A percentile compares a stretch with the other conserved stretches of the same genome.
Conservation (phyloP, 2,329 filamentous ascomycete genomes). For the Mycosphaerella sp. region DNA sequence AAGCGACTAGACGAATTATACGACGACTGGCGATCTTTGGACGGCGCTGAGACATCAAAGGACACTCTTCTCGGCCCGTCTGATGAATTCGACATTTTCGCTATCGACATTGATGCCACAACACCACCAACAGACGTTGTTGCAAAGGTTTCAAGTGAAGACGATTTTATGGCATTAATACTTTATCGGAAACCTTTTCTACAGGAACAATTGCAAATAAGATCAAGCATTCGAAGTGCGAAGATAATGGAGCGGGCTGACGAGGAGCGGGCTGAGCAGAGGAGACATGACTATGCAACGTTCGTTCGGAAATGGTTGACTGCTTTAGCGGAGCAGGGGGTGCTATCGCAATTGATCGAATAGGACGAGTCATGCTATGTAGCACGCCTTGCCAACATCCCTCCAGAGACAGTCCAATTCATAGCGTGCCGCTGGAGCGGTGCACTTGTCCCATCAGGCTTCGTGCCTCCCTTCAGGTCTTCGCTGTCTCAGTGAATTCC, state of each 20-base stretch:
- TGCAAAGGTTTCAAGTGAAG: conserved; percentile 23
- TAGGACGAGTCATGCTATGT: not conserved
- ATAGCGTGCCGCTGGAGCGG: too few species aligned
- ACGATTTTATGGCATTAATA: conserved; percentile 31
- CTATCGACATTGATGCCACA: conserved; percentile 33
- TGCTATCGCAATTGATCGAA: conserved; percentile 42
- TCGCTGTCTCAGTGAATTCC: too few species aligned
- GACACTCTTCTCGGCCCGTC: conserved; percentile 20
- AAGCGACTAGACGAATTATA: conserved; percentile 36
- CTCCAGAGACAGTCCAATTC: too few species aligned
- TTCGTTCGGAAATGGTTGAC: conserved; percentile 64
- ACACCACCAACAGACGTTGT: conserved; percentile 25
- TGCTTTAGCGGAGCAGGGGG: conserved; percentile 60
- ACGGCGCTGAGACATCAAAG: conserved; percentile 23
- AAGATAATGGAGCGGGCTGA: conserved; percentile 41
- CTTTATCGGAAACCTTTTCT: conserved; percentile 38
- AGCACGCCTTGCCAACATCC: too few species aligned
- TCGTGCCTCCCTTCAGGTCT: too few species aligned
- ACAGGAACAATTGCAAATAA: conserved; percentile 35
- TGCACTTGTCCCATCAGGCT: too few species aligned
- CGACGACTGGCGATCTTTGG: conserved; percentile 42
- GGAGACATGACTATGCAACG: conserved; percentile 56
- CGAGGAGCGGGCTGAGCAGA: conserved; percentile 48
- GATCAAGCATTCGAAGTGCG: conserved; percentile 11
- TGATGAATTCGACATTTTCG: conserved; percentile 25